A percentile compares a stretch with the other conserved stretches of the same genome.
These are phyloP conservation scores for Psilocybe subaeruginosa DNA, from an alignment of 768 basidiomycete species.

Conservation along the genomic window DNA sequence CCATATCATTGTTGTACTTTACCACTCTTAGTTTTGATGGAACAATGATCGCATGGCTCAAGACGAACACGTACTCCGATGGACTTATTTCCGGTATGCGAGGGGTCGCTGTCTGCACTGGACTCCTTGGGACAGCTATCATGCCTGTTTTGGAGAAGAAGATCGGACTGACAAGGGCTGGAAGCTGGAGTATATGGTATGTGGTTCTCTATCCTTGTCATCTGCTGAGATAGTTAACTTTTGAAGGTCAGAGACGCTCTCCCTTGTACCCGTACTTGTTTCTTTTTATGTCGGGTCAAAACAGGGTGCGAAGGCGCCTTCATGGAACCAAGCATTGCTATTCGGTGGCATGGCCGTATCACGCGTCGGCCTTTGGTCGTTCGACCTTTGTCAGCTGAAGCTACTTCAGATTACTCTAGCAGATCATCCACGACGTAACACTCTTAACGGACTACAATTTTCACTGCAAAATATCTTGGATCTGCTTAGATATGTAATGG, in stretches of 20 bases:
- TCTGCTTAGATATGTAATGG: conserved; percentile 25
- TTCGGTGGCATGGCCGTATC: conserved; percentile 54
- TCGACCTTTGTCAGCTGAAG: conserved; percentile 55
- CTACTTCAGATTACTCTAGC: conserved; percentile 47
- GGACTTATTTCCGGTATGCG: conserved; percentile 54
- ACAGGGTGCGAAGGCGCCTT: conserved; percentile 21
- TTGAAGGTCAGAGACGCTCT: conserved; percentile 46
- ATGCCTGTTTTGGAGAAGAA: conserved; percentile 42
- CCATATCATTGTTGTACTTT: conserved; percentile 13
- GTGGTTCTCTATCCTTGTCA: not conserved
- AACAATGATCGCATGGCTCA: conserved; percentile 54
- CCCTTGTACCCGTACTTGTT: conserved; percentile 44
- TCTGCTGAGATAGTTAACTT: not conserved
- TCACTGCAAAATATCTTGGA: conserved; percentile 37
- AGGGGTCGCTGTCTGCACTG: conserved; percentile 46
- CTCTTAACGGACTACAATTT: conserved; percentile 41
- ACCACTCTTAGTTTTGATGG: conserved; percentile 44
- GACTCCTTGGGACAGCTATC: conserved; percentile 47
- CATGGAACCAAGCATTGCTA: conserved; percentile 39
- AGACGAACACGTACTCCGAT: conserved; percentile 45
- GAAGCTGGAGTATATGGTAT: conserved; percentile 54
- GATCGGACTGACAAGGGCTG: conserved; percentile 49
- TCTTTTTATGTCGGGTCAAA: conserved; percentile 14
- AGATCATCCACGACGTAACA: conserved; percentile 46
- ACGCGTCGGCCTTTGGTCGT: conserved; percentile 52